Conservation (phyloP, 202 grass and related monocot species). For the Eragrostis tef region DNA sequence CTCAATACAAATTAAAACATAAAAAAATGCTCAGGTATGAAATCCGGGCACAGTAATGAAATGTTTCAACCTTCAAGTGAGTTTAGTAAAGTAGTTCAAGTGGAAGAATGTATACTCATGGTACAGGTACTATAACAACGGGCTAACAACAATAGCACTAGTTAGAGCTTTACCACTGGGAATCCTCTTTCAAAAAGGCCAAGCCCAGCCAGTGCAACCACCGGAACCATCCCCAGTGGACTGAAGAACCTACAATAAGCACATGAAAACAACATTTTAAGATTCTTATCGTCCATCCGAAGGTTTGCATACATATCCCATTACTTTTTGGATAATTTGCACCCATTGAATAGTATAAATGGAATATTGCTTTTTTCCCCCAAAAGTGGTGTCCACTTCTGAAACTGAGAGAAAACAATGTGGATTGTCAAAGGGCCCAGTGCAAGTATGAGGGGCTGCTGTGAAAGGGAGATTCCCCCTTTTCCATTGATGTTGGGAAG, state of each 20-base stretch:
- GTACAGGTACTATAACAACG: not conserved
- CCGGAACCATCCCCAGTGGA: slow-evolving; percentile 86
- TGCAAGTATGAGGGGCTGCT: no score
- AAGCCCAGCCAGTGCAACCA: slow-evolving; percentile 70
- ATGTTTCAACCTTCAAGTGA: not conserved
- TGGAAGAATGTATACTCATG: not conserved
- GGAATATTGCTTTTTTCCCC: slow-evolving; percentile 7
- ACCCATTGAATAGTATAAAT: not conserved
- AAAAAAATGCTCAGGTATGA: not conserved
- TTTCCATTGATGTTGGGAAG: no score
- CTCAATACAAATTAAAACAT: not conserved
- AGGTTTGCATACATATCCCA: slow-evolving; percentile 32
- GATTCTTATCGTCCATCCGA: slow-evolving; percentile 29
- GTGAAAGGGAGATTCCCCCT: no score
- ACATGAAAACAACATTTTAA: slow-evolving; percentile 25
- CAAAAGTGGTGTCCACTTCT: slow-evolving; percentile 44
- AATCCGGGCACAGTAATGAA: not conserved
- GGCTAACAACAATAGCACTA: not conserved
- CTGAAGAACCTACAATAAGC: slow-evolving; percentile 78
- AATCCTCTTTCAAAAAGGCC: slow-evolving; percentile 93
- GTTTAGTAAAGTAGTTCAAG: not conserved
- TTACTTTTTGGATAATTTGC: slow-evolving; percentile 32
- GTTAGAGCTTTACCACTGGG: slow-evolving; percentile 69
- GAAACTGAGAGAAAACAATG: slow-evolving; percentile 14
- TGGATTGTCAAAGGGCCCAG: slow-evolving; percentile 1